phyloP scores from a whole-genome alignment of 176 grass and related monocot genomes.

The Elymus sibiricus region DNA sequence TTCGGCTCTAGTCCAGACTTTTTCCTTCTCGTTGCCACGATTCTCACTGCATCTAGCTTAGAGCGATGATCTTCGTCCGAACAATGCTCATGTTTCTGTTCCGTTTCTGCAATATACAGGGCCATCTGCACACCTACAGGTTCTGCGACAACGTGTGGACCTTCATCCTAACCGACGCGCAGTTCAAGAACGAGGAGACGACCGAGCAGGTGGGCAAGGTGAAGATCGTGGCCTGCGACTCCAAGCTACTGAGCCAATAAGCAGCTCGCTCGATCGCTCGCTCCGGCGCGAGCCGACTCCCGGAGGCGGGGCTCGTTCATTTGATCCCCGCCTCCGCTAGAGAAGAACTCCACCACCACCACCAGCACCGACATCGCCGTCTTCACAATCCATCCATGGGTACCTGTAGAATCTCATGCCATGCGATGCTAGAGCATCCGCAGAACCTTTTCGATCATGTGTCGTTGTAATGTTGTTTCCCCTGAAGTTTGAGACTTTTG shows the following conservation, averaged over 20 bases:
- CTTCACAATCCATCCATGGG: background rate
- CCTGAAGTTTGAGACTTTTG: background rate
- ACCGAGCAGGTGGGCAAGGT: slow-evolving; percentile 58
- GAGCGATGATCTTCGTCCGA: no score
- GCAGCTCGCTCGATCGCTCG: background rate
- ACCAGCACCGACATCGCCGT: background rate
- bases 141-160: slow-evolving; percentile 99
- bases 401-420: slow-evolving; percentile 27
- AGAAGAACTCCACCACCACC: background rate
- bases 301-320: background rate
- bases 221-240: slow-evolving; percentile 97
- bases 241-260: slow-evolving; percentile 76
- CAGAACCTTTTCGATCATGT: background rate
- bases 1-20: no score
- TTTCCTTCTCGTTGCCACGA: no score
- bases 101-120: slow-evolving; percentile 13
- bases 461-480: slow-evolving; percentile 17
- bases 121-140: slow-evolving; percentile 96
- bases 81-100: no score
- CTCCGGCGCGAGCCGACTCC: background rate
- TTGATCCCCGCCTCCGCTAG: background rate
- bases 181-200: slow-evolving; percentile 67
- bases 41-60: background rate
- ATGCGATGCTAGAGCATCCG: background rate
- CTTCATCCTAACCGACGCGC: slow-evolving; percentile 75